Conservation (phyloP, 1,139 yeast species). For the Trichomonascaceae sp. region DNA sequence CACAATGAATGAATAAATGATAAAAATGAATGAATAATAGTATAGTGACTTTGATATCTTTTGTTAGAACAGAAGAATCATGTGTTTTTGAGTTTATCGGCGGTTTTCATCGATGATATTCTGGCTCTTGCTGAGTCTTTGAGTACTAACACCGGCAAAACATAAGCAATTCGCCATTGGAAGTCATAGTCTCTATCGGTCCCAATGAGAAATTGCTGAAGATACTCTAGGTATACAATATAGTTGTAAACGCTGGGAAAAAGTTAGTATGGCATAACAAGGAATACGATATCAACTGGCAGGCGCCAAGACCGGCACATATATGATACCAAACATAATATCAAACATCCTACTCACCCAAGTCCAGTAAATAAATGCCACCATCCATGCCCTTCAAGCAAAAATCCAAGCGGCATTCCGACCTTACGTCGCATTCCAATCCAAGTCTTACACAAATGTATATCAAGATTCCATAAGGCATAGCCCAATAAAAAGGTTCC, state of each 20-base stretch:
- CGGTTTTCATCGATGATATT: neutral
- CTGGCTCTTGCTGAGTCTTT: constrained; percentile 3
- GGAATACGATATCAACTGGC: no score
- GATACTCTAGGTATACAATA: constrained; percentile 55
- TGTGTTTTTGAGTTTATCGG: constrained; percentile 1
- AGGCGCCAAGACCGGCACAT: no score
- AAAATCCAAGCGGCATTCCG: constrained; percentile 86
- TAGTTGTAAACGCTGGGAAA: constrained; percentile 52
- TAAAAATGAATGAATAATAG: neutral
- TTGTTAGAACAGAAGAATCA: neutral
- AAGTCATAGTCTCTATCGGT: constrained; percentile 46
- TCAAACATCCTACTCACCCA: constrained; percentile 15
- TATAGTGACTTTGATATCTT: neutral
- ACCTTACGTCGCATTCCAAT: constrained; percentile 54
- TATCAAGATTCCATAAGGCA: constrained; percentile 79
- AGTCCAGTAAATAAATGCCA: constrained; percentile 55
- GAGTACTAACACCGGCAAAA: constrained; percentile 38
- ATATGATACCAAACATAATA: no score
- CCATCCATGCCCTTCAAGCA: constrained; percentile 95
- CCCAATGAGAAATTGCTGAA: constrained; percentile 56
- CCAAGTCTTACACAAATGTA: constrained; percentile 66
- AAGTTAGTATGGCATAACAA: constrained; percentile 2
- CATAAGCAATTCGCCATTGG: constrained; percentile 44
- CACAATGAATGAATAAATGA: neutral
- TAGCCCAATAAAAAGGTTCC: constrained; percentile 67